A percentile compares a stretch with the other conserved stretches of the same genome.
Evolutionary conservation across 345 rosid species (phyloP).

Genomic region (Eucalyptus albens): DNA sequence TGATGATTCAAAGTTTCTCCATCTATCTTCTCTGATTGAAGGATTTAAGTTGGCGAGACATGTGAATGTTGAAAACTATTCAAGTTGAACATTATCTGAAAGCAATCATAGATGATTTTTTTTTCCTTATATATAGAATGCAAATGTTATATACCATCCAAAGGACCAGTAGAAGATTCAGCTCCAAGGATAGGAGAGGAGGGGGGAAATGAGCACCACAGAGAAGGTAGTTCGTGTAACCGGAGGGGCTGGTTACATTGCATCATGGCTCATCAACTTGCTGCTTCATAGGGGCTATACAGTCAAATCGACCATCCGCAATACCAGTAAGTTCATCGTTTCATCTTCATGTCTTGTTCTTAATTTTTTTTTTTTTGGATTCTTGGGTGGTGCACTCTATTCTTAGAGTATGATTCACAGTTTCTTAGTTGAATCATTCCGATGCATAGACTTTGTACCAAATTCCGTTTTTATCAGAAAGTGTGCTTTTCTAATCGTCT

Average conservation of each 20-base stretch:
- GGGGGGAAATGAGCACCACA: neutral
- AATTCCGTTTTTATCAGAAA: neutral
- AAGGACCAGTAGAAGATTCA: neutral
- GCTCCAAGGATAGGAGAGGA: neutral
- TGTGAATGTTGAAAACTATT: neutral
- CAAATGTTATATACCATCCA: neutral
- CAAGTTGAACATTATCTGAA: neutral
- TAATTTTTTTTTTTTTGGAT: too few relatives aligned
- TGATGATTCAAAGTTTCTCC: neutral
- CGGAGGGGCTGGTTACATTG: constrained; percentile 33
- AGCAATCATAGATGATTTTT: neutral
- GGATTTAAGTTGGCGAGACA: neutral
- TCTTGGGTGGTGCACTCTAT: neutral
- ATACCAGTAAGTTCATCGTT: constrained; percentile 4
- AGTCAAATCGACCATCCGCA: constrained; percentile 23
- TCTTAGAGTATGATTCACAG: neutral
- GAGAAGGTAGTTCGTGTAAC: constrained; percentile 17
- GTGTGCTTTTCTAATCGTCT: neutral
- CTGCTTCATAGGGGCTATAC: constrained; percentile 31
- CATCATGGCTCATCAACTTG: constrained; percentile 28
- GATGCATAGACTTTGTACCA: neutral
- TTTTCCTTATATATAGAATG: neutral
- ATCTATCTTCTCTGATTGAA: neutral
- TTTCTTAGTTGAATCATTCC: neutral
- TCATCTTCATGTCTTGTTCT: neutral